Percentiles rank a stretch among this genome's conserved stretches.
Evolutionary conservation across 2,329 filamentous ascomycete species (phyloP).

Genomic region (Fusarium agapanthi): DNA sequence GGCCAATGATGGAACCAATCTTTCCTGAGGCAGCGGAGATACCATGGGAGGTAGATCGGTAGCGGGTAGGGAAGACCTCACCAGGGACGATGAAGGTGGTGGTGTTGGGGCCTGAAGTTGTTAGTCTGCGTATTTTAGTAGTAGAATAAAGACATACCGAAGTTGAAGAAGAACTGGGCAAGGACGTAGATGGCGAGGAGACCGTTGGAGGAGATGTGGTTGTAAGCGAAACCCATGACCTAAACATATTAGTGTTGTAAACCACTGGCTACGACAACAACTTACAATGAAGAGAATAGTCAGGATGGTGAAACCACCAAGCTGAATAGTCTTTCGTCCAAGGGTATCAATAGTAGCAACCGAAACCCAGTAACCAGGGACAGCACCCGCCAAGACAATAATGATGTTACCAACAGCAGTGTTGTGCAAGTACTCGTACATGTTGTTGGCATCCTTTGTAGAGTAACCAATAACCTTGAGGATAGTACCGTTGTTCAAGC

Average conservation of each 20-base stretch:
- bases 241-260: not conserved
- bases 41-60: slow-evolving; percentile 66
- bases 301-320: slow-evolving; percentile 68
- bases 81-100: slow-evolving; percentile 67
- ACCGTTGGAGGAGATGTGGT: slow-evolving; percentile 59
- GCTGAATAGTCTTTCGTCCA: slow-evolving; percentile 80
- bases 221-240: slow-evolving; percentile 70
- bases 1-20: slow-evolving; percentile 65
- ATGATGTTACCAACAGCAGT: slow-evolving; percentile 82
- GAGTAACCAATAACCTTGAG: slow-evolving; percentile 77
- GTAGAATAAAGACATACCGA: slow-evolving; percentile 45
- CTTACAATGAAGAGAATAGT: slow-evolving; percentile 64
- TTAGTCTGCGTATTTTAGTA: not conserved
- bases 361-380: slow-evolving; percentile 85
- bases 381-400: slow-evolving; percentile 79
- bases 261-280: accelerated
- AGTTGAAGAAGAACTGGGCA: slow-evolving; percentile 69
- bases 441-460: slow-evolving; percentile 54
- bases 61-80: slow-evolving; percentile 65
- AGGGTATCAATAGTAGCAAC: slow-evolving; percentile 77
- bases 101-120: slow-evolving; percentile 56
- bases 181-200: slow-evolving; percentile 65
- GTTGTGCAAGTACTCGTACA: slow-evolving; percentile 77
- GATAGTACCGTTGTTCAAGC: slow-evolving; percentile 79
- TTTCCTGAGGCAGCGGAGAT: slow-evolving; percentile 65